Conservation (phyloP, 257 asterid genomes). For the Penstemon davidsonii region DNA sequence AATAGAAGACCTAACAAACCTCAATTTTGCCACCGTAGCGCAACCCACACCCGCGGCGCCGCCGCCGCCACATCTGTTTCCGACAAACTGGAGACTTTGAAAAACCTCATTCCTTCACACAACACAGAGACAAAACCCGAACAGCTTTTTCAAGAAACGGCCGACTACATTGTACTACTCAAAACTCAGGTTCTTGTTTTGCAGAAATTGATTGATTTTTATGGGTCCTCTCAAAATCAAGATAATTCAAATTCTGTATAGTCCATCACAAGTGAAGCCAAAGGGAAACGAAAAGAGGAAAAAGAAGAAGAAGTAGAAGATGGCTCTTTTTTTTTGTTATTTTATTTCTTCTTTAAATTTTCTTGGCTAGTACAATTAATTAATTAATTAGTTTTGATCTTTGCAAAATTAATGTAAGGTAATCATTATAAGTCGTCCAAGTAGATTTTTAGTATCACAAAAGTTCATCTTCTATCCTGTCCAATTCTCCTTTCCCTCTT, state of each 20-base stretch:
- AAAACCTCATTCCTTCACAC: slow-evolving; percentile 55
- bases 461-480: neutral
- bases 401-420: slow-evolving; percentile 25
- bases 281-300: neutral
- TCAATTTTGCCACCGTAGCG: slow-evolving; percentile 23
- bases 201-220: slow-evolving; percentile 70
- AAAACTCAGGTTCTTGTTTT: slow-evolving; percentile 68
- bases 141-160: slow-evolving; percentile 68
- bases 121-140: slow-evolving; percentile 45
- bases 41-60: slow-evolving; percentile 20
- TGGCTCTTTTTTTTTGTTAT: slow-evolving; percentile 21
- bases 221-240: slow-evolving; percentile 45
- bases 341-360: neutral
- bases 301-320: slow-evolving; percentile 6
- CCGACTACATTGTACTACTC: slow-evolving; percentile 71
- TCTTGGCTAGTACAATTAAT: slow-evolving; percentile 15
- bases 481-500: neutral
- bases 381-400: slow-evolving; percentile 12
- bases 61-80: slow-evolving; percentile 34
- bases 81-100: slow-evolving; percentile 73
- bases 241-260: slow-evolving; percentile 44
- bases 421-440: slow-evolving; percentile 12
- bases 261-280: slow-evolving; percentile 23
- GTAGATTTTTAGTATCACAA: slow-evolving; percentile 32
- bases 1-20: slow-evolving; percentile 33